Base-by-base conservation (phyloP, 768 basidiomycete genomes). In the Pleurotus platypus region DNA sequence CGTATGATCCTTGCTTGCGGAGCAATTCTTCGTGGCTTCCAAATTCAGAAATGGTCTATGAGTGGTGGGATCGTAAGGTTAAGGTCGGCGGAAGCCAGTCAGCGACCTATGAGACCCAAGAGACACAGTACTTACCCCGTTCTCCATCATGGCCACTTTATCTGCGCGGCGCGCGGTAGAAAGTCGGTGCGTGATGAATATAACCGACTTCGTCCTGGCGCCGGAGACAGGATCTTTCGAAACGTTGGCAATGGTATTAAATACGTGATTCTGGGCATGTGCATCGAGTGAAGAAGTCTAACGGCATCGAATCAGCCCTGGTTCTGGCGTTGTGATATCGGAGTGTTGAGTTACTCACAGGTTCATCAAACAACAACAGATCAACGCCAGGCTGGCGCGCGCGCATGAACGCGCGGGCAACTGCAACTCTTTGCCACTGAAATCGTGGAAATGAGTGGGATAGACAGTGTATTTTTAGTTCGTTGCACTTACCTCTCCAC, bases 381-480 rank as follows among this genome's bases (percentile, higher is more conserved):
- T 94, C 90, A 22, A 90, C 82, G 61, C 86, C 84, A 18, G 83
- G 89, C 65, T 81, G 83, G 64, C 76, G 80, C 48, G 89, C 87
- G 58, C 92, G 78, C 88, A 94, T 91, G 64, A 94, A 94, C 13
- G 91, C 89, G 48, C 93, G 81, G 47, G 92, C 89, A 49, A 94
- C 80, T 15, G 93, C 92, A 57, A 95, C 82, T 62, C 89, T 76
- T 72, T 93, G 91, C 92, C 92, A 93, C 89, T 92, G 66, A 16
- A 53, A 49, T 20, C 22, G 7, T 11, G 30, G 30, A 35, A 35
- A 11, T 35, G 30, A 35, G 30, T 35, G 8, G 30, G 30, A 35
- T 35, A 35, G 30, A 9, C 8, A 35, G 30, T 9, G 11, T 35
- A 35, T 35, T 35, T 35, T 35, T 35, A 35, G 30, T 11, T 35